These are phyloP conservation scores for Jamesozyma spencerorum DNA, from an alignment of 805 yeast species.

Conservation along the genomic window DNA sequence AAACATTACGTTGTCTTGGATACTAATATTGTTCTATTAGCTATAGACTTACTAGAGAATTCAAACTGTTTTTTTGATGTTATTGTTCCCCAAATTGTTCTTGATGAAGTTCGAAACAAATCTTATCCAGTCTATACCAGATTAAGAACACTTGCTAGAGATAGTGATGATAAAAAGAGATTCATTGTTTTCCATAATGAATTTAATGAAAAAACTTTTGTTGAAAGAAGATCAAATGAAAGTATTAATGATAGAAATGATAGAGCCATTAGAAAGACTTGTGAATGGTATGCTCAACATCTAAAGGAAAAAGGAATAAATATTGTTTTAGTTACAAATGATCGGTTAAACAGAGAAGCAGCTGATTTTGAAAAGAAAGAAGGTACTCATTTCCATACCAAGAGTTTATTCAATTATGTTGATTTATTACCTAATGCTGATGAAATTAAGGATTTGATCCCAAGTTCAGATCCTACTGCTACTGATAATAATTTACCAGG, in stretches of 20 bases:
- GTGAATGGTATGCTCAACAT: slow-evolving; percentile 66
- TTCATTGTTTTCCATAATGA: slow-evolving; percentile 91
- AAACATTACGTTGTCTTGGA: slow-evolving; percentile 81
- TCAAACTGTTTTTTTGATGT: slow-evolving; percentile 74
- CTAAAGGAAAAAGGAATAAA: slow-evolving; percentile 37
- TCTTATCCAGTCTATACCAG: slow-evolving; percentile 85
- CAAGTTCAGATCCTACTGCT: slow-evolving; percentile 37
- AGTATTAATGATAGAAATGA: slow-evolving; percentile 84
- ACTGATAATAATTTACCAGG: slow-evolving; percentile 13
- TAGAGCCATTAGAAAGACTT: slow-evolving; percentile 71
- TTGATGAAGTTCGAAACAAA: slow-evolving; percentile 84
- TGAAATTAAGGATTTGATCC: slow-evolving; percentile 72
- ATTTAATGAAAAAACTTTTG: slow-evolving; percentile 63
- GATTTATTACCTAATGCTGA: slow-evolving; percentile 58
- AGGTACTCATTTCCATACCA: slow-evolving; percentile 33
- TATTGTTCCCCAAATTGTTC: slow-evolving; percentile 86
- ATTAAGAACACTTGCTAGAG: slow-evolving; percentile 63
- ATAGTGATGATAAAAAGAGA: slow-evolving; percentile 50
- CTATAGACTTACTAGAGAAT: slow-evolving; percentile 83
- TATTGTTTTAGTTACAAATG: slow-evolving; percentile 65
- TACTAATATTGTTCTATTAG: slow-evolving; percentile 78
- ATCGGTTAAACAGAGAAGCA: slow-evolving; percentile 50
- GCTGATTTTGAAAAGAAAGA: slow-evolving; percentile 31
- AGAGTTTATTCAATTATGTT: slow-evolving; percentile 61
- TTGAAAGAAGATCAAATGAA: slow-evolving; percentile 54